Evolutionary conservation across 2,329 filamentous ascomycete species (phyloP).

Genomic region (Ophiostoma novo-ulmi): DNA sequence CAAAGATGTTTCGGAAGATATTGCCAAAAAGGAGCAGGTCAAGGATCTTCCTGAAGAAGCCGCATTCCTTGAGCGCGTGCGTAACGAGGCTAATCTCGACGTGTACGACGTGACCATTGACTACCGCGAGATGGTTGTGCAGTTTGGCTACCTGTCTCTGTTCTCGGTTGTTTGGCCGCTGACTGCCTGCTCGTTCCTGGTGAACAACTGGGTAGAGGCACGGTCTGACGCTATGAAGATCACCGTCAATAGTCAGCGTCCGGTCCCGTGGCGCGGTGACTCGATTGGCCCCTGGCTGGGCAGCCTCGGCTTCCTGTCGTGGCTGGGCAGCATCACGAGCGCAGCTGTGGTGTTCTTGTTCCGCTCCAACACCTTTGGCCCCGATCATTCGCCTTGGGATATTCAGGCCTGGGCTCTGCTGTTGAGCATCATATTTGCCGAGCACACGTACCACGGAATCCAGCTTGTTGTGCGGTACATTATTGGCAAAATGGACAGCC

Average conservation of each 20-base stretch:
- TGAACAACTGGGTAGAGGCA: slow-evolving; percentile 96
- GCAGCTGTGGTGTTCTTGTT: slow-evolving; percentile 89
- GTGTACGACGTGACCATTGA: slow-evolving; percentile 87
- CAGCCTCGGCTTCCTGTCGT: slow-evolving; percentile 81
- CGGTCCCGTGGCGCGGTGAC: slow-evolving; percentile 83
- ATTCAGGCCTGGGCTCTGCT: slow-evolving; percentile 78
- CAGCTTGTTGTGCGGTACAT: slow-evolving; percentile 67
- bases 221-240: slow-evolving; percentile 90
- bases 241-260: slow-evolving; percentile 79
- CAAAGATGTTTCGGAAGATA: slow-evolving; percentile 64
- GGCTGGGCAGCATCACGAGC: slow-evolving; percentile 85
- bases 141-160: slow-evolving; percentile 78
- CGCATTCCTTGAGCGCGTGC: slow-evolving; percentile 73
- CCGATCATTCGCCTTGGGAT: slow-evolving; percentile 59
- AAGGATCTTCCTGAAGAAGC: slow-evolving; percentile 72
- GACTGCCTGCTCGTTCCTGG: slow-evolving; percentile 79
- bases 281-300: slow-evolving; percentile 92
- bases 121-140: slow-evolving; percentile 88
- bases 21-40: slow-evolving; percentile 39
- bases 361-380: slow-evolving; percentile 60
- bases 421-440: slow-evolving; percentile 74
- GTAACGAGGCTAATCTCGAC: slow-evolving; percentile 74
- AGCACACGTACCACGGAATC: slow-evolving; percentile 81
- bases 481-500: slow-evolving; percentile 76
- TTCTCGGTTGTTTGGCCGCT: slow-evolving; percentile 95